phyloP scores from a whole-genome alignment of 306 rosid genomes.

The Pyrus bretschneideri region DNA sequence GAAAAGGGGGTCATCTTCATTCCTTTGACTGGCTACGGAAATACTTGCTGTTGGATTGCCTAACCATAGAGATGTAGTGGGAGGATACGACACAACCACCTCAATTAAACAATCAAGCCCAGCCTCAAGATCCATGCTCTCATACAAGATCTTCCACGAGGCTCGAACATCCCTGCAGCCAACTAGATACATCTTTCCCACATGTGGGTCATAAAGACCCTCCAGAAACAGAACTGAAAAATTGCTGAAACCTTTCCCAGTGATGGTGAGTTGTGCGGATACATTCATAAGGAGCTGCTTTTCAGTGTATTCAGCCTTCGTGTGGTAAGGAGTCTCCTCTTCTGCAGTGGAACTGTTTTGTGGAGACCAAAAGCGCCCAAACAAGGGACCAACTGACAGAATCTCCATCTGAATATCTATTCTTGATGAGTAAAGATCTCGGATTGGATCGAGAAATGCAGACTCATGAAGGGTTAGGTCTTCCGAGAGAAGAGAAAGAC shows the following conservation, averaged over 20 bases:
- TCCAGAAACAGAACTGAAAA: constrained; percentile 65
- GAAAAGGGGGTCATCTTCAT: constrained; percentile 56
- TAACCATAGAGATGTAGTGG: constrained; percentile 73
- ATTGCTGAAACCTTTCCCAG: constrained; percentile 43
- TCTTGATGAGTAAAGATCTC: constrained; percentile 28
- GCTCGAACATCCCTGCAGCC: constrained; percentile 87
- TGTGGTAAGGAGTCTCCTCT: constrained; percentile 45
- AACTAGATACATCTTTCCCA: constrained; percentile 76
- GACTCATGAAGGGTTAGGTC: constrained; percentile 63
- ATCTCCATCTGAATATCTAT: constrained; percentile 62
- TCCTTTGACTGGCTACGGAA: constrained; percentile 63
- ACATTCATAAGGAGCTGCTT: constrained; percentile 83
- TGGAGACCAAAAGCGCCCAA: constrained; percentile 50
- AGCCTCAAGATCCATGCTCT: constrained; percentile 67
- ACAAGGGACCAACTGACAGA: constrained; percentile 66
- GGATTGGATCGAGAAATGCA: constrained; percentile 43
- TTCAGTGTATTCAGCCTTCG: constrained; percentile 56
- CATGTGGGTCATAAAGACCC: constrained; percentile 77
- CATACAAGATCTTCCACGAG: constrained; percentile 58
- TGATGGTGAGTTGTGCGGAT: constrained; percentile 63
- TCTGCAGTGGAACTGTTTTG: constrained; percentile 36
- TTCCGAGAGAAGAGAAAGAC: constrained; percentile 73
- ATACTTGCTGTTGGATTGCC: constrained; percentile 60
- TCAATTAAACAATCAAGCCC: constrained; percentile 79
- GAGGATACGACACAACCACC: constrained; percentile 77